phyloP scores from a whole-genome alignment of 345 rosid species.

The Boechera divaricarpa region DNA sequence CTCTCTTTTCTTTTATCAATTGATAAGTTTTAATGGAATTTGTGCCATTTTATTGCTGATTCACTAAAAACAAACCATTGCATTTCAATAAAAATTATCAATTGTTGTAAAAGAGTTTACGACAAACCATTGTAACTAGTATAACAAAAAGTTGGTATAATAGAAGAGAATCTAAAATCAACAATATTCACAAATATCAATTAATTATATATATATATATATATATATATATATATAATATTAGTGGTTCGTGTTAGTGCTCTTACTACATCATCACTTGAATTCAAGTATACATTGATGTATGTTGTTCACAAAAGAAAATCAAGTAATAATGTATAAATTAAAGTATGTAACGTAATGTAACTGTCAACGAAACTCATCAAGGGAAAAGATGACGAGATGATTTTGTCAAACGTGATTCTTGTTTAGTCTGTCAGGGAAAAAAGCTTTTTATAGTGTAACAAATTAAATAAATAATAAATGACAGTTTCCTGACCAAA shows the following conservation, averaged over 20 bases:
- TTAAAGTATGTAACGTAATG: background rate
- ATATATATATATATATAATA: too few species aligned
- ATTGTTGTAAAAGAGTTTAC: too few species aligned
- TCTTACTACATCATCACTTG: background rate
- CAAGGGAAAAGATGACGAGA: background rate
- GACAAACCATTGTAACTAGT: too few species aligned
- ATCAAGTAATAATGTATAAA: too few species aligned
- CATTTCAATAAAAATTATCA: too few species aligned
- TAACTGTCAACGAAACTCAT: background rate
- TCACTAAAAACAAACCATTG: too few species aligned
- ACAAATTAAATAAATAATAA: background rate
- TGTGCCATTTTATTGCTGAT: too few species aligned
- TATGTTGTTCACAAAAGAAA: too few species aligned
- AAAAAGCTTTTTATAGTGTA: background rate
- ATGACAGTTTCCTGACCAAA: background rate
- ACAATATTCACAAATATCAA: too few species aligned
- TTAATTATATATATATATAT: too few species aligned
- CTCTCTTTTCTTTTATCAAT: too few species aligned
- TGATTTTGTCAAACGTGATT: constrained; percentile 27
- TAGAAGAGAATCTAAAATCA: background rate
- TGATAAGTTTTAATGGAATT: too few species aligned
- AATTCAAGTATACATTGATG: background rate
- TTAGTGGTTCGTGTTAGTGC: background rate
- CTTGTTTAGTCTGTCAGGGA: constrained; percentile 22
- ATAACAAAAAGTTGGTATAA: background rate